Evolutionary conservation across 139 green algal genomes (phyloP).

Genomic region (Coelastrella sp.): DNA sequence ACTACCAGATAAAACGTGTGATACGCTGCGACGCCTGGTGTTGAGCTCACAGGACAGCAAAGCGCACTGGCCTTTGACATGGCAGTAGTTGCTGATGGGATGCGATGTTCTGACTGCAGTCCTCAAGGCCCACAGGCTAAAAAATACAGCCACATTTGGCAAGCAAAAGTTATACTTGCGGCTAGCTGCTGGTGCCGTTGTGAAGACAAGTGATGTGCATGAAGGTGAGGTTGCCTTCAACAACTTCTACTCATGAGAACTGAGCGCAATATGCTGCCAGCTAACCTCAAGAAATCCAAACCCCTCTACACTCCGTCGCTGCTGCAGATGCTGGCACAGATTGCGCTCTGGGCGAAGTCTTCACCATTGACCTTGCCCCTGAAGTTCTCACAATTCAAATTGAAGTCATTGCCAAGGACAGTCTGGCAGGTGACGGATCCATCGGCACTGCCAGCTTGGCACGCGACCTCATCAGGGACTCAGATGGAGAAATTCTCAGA

Average conservation of each 20-base stretch:
- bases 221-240: background rate
- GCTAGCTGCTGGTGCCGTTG: background rate
- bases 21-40: too few relatives aligned
- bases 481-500: conserved; percentile 1
- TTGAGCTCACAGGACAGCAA: too few relatives aligned
- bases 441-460: conserved; percentile 18
- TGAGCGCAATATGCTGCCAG: background rate
- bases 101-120: background rate
- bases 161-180: conserved; percentile 29
- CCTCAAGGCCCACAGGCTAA: conserved; percentile 32
- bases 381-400: background rate
- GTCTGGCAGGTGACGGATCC: conserved; percentile 16
- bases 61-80: too few relatives aligned
- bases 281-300: background rate
- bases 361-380: conserved; percentile 7
- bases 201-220: background rate
- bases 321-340: conserved; percentile 35
- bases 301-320: background rate
- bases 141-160: conserved; percentile 17
- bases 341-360: conserved; percentile 29
- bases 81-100: too few relatives aligned
- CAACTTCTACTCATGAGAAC: background rate
- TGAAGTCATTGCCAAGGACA: conserved; percentile 35
- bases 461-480: background rate
- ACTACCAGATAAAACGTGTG: too few relatives aligned